Percentiles rank a stretch among this genome's conserved stretches.
phyloP scores from a whole-genome alignment of 2,329 filamentous ascomycete genomes.

The Cladosporium sp. region DNA sequence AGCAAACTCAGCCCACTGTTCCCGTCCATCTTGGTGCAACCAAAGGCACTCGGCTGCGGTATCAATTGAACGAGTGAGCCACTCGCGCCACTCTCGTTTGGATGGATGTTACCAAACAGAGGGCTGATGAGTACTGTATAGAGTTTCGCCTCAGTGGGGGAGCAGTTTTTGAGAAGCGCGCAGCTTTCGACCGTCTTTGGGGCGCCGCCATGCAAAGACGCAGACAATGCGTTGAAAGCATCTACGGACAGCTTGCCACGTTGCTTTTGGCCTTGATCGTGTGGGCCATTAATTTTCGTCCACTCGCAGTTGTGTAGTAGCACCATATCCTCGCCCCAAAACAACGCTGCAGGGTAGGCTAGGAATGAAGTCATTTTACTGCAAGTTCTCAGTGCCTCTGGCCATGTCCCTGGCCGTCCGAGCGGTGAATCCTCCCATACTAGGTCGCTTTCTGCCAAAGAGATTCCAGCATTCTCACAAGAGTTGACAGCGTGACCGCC shows the following conservation, averaged over 20 bases:
- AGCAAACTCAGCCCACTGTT: too few relatives aligned
- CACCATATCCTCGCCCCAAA: conserved; percentile 42
- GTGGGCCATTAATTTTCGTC: conserved; percentile 36
- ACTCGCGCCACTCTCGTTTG: conserved; percentile 19
- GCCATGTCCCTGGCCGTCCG: too few relatives aligned
- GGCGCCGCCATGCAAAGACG: conserved; percentile 32
- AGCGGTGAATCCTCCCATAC: too few relatives aligned
- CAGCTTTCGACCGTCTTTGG: conserved; percentile 23
- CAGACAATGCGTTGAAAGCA: conserved; percentile 36
- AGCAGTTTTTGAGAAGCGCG: conserved; percentile 21
- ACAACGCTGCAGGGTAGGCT: conserved; percentile 44
- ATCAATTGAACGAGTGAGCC: too few relatives aligned
- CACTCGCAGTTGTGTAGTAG: conserved; percentile 46
- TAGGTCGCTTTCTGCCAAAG: too few relatives aligned
- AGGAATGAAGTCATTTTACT: too few relatives aligned
- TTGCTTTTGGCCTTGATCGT: conserved; percentile 40
- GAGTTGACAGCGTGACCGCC: too few relatives aligned
- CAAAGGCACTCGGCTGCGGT: too few relatives aligned
- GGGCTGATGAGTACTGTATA: conserved; percentile 30
- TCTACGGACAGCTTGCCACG: conserved; percentile 36
- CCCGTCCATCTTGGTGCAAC: too few relatives aligned
- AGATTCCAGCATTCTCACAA: too few relatives aligned
- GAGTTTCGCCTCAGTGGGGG: conserved; percentile 3
- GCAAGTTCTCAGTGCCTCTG: too few relatives aligned
- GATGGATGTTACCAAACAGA: conserved; percentile 18